Evolutionary conservation across 177 flowering plant genomes (phyloP).

Genomic region (Vitis hybrid): DNA sequence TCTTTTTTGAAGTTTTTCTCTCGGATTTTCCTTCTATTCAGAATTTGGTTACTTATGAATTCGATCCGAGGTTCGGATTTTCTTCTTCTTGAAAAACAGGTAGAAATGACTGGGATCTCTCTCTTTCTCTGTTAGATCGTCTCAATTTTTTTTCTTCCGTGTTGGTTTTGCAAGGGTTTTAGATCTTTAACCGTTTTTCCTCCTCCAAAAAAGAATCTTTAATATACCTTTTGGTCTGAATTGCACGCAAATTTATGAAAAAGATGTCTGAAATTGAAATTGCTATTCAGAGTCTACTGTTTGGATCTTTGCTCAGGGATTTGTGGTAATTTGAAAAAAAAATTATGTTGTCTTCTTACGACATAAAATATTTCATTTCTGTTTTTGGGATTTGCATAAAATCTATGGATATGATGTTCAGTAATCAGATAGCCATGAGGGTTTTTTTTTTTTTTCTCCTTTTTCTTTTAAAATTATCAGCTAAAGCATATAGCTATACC

Average conservation of each 20-base stretch:
- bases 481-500: too few species aligned
- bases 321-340: conserved; percentile 20
- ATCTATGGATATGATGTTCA: too few species aligned
- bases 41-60: conserved; percentile 1
- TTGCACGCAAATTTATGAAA: not conserved
- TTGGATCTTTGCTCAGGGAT: conserved; percentile 23
- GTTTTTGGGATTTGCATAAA: not conserved
- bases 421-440: too few species aligned
- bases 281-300: not conserved
- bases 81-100: not conserved
- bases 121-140: too few species aligned
- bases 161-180: conserved; percentile 16
- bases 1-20: not conserved
- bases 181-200: conserved; percentile 10
- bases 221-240: not conserved
- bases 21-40: not conserved
- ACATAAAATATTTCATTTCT: not conserved
- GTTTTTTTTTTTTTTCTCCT: too few species aligned
- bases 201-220: not conserved
- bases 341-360: conserved; percentile 1
- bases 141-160: not conserved
- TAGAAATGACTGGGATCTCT: not conserved
- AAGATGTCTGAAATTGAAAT: not conserved
- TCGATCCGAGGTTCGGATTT: conserved; percentile 20
- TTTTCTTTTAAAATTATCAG: too few species aligned